Base-by-base conservation (phyloP, 768 basidiomycete species). In the Russula sp. region DNA sequence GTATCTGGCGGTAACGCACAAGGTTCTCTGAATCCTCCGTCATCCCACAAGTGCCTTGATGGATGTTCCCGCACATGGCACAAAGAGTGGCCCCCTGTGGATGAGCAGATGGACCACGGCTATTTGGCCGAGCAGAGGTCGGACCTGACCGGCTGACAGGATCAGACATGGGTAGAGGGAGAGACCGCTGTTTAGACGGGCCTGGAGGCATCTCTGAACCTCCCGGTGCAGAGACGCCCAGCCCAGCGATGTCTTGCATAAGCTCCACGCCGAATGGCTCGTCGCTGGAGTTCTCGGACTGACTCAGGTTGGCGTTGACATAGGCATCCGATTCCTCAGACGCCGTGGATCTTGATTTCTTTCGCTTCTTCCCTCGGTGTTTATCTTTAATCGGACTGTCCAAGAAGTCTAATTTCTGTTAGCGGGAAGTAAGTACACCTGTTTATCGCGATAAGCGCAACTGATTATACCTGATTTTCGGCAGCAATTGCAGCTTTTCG, bases 1-100 rank as follows among this genome's bases (percentile, higher is more conserved):
- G 73, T 75, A 89, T 84, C 51, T 80, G 77, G 49, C 89, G 82
- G 69, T 84, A 91, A 68, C 88, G 84, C 13, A 82, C 80, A 22
- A 92, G 77, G 70, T 89, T 83, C 60, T 83, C 79, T 18, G 87
- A 83, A 55, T 75, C 78, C 27, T 85, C 79, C 7, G 82, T 83
- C 89, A 92, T 89, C 27, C 70, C 70, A 69, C 90, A 92, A 10
- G 68, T 66, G 34, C 79, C 78, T 52, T 73, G 73, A 57, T 68
- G 67, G 10, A 61, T 67, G 18, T 64, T 68, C 42, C 81, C 82
- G 71, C 90, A 93, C 20, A 93, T 75, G 10, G 86, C 83, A 70
- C 90, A 92, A 20, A 60, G 40, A 50, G 61, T 66, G 50, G 62
- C 31, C 48, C 67, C 67, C 48, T 68, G 66, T 49, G n/a, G 31